Conservation (phyloP, 805 yeast genomes). For the Candida glaebosa region DNA sequence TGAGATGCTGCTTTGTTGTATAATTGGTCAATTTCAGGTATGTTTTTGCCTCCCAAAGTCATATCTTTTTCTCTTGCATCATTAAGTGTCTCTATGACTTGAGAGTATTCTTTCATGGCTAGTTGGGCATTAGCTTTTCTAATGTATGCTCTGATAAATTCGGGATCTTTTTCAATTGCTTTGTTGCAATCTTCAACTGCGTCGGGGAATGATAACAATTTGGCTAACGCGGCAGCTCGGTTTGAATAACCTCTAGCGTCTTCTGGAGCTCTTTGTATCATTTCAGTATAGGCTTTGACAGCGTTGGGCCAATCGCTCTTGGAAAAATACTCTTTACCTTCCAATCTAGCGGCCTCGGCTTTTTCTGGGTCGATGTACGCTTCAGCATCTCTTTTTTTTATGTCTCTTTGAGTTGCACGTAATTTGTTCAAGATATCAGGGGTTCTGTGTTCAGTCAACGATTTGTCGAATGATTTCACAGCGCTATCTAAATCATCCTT, state of each 20-base stretch:
- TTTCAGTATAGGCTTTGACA: conserved; percentile 90
- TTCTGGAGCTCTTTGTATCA: conserved; percentile 94
- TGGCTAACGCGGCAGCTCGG: conserved; percentile 95
- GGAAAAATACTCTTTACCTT: conserved; percentile 86
- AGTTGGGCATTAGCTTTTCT: conserved; percentile 94
- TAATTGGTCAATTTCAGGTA: conserved; percentile 78
- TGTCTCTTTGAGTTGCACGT: conserved; percentile 80
- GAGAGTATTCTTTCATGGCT: conserved; percentile 82
- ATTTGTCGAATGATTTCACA: conserved; percentile 75
- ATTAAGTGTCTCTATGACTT: conserved; percentile 77
- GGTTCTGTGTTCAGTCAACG: conserved; percentile 95
- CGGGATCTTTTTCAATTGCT: conserved; percentile 86
- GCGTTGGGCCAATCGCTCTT: conserved; percentile 97
- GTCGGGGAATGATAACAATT: conserved; percentile 95
- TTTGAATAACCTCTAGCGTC: conserved; percentile 97
- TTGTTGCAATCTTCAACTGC: conserved; percentile 88
- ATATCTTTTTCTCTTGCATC: conserved; percentile 74
- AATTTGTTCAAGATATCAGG: conserved; percentile 88
- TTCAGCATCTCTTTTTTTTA: conserved; percentile 73
- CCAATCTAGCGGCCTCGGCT: conserved; percentile 92
- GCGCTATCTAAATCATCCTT: conserved; percentile 70
- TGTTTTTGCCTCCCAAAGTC: conserved; percentile 56
- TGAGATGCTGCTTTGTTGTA: conserved; percentile 71
- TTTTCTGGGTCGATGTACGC: conserved; percentile 83
- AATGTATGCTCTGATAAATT: conserved; percentile 89